Conservation (phyloP, 2,329 filamentous ascomycete species). For the Colletotrichum tamarilloi region DNA sequence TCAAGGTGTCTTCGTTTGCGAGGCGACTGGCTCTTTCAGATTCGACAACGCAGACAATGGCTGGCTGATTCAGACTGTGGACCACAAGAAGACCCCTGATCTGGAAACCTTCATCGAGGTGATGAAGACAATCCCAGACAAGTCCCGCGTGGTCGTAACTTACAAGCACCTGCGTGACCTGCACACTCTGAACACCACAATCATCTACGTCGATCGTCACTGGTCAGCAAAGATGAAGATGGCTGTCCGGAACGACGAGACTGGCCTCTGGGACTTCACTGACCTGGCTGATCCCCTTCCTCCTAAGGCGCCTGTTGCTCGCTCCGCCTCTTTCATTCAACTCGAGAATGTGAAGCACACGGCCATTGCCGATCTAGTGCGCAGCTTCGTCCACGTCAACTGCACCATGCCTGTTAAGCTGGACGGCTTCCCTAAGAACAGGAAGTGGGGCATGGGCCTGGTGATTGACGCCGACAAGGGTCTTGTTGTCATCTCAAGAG, state of each 20-base stretch:
- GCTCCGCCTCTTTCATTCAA: slow-evolving; percentile 90
- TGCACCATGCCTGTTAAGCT: slow-evolving; percentile 96
- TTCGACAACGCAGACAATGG: slow-evolving; percentile 92
- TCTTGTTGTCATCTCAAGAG: slow-evolving; percentile 91
- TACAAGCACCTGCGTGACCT: slow-evolving; percentile 96
- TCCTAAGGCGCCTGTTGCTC: slow-evolving; percentile 75
- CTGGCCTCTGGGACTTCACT: slow-evolving; percentile 94
- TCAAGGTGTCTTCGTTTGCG: slow-evolving; percentile 93
- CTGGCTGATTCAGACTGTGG: slow-evolving; percentile 92
- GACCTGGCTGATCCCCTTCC: slow-evolving; percentile 86
- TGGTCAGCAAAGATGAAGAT: slow-evolving; percentile 97
- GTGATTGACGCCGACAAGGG: slow-evolving; percentile 98
- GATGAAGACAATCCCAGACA: slow-evolving; percentile 86
- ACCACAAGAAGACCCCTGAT: slow-evolving; percentile 91
- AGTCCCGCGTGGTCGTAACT: slow-evolving; percentile 87
- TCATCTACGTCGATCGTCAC: slow-evolving; percentile 92
- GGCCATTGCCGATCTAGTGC: slow-evolving; percentile 91
- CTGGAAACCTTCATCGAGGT: slow-evolving; percentile 91
- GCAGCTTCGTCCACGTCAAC: slow-evolving; percentile 93
- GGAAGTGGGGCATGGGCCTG: slow-evolving; percentile 94
- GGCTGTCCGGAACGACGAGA: slow-evolving; percentile 88
- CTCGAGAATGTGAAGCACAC: slow-evolving; percentile 89
- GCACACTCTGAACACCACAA: slow-evolving; percentile 92
- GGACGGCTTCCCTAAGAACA: slow-evolving; percentile 95
- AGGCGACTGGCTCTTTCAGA: slow-evolving; percentile 93